Evolutionary conservation across 768 basidiomycete genomes (phyloP), one percentile per base, ranked within the genome.

Genomic region (Solioccasus polychromus): DNA sequence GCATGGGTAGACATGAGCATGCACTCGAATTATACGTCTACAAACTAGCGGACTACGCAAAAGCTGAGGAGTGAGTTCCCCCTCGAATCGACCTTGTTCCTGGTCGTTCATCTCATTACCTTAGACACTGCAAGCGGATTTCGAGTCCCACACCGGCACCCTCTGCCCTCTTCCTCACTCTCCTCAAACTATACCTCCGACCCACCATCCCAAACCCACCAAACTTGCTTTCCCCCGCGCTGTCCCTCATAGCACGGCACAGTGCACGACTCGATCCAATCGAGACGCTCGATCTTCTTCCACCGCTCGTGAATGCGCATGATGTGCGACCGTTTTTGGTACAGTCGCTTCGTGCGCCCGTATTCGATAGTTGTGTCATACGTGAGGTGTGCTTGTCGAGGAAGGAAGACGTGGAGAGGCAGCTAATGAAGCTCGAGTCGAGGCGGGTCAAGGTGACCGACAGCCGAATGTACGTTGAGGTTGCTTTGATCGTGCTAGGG

Each of bases 1-100:
- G 88, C 35, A 74, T 97, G 49, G 92, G 88, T 2, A 82, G 90
- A 43, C 95, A 98, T 50, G 92, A 96, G 50, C 90, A 85, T 50
- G 93, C 95, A 1, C 77, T 98, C n/a, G 91, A 94, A 59, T 77
- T 95, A 12, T 99, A 98, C 62, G 92, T 94, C 6, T 87, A 97
- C 60, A 80, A 83, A 28, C 72, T 98, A 25, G 77, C 83, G 30
- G 87, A 94, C 59, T 92, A 85, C 62, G 50, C 68, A 22, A 92
- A 92, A 51, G 96, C 96, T 0, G 96, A 98, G 71, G 82, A 88
- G 91, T 94, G 57, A 52, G 84, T 62, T 17, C 5, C n/a, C 29
- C 29, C 3, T 42, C 45, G 12, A 26, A 8, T 20, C 5, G 15
- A 24, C 18, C 12, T 22, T 28, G 8, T 17, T 23, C 8, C 24